Evolutionary conservation across 1,139 yeast genomes (phyloP).

Genomic region (Yamadazyma pseudoaaseri): DNA sequence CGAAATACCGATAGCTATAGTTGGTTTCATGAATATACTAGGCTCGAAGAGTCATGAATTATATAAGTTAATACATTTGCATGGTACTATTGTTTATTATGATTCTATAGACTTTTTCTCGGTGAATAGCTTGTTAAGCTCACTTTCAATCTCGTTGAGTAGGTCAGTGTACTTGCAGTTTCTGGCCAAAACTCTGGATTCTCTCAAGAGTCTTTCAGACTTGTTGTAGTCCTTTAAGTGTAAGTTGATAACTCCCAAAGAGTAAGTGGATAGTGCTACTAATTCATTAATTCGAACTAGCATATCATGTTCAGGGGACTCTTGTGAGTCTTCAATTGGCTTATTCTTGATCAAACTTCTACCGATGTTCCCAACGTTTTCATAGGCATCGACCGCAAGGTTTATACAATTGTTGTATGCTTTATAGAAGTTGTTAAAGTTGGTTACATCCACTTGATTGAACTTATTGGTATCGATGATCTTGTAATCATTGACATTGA

Average conservation of each 20-base stretch:
- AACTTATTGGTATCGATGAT: not conserved
- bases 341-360: slow-evolving; percentile 15
- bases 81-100: too few species aligned
- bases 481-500: not conserved
- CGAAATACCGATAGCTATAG: slow-evolving; percentile 19
- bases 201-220: slow-evolving; percentile 64
- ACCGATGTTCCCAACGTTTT: slow-evolving; percentile 55
- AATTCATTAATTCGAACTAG: slow-evolving; percentile 44
- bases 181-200: slow-evolving; percentile 69
- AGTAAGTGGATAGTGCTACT: slow-evolving; percentile 79
- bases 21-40: slow-evolving; percentile 23
- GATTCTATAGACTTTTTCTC: slow-evolving; percentile 24
- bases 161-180: slow-evolving; percentile 66
- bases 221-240: slow-evolving; percentile 54
- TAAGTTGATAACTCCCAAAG: slow-evolving; percentile 74
- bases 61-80: too few species aligned
- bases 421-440: slow-evolving; percentile 12
- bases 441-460: slow-evolving; percentile 32
- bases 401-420: slow-evolving; percentile 19
- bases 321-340: slow-evolving; percentile 25
- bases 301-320: slow-evolving; percentile 2
- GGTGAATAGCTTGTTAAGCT: slow-evolving; percentile 49
- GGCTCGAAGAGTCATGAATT: not conserved
- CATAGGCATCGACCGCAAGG: slow-evolving; percentile 47
- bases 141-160: slow-evolving; percentile 63